Percentiles rank a stretch among this genome's conserved stretches.
Evolutionary conservation across 2,329 filamentous ascomycete genomes (phyloP).

Genomic region (Ascochyta pisi): DNA sequence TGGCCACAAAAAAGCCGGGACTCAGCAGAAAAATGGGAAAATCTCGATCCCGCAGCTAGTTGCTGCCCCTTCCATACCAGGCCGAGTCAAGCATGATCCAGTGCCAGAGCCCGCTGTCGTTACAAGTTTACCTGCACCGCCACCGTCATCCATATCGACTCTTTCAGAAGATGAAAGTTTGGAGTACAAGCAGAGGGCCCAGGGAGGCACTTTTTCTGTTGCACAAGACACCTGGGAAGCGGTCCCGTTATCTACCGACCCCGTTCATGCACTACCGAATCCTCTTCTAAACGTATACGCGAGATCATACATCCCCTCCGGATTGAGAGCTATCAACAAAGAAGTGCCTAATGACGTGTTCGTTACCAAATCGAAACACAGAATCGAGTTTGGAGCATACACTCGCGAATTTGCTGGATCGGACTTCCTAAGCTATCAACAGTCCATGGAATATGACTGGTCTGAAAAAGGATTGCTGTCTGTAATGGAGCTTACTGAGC

Average conservation of each 20-base stretch:
- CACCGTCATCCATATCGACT: neutral
- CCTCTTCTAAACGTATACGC: conserved; percentile 4
- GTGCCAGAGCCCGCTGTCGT: neutral
- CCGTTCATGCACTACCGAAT: neutral
- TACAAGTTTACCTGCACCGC: neutral
- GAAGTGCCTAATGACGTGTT: neutral
- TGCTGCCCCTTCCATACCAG: neutral
- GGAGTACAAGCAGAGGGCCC: neutral
- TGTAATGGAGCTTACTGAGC: conserved; percentile 7
- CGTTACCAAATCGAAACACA: conserved; percentile 18
- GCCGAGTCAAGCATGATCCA: neutral
- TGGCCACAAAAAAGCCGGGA: neutral
- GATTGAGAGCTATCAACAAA: conserved; percentile 1
- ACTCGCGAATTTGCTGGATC: conserved; percentile 25
- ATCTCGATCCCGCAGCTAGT: neutral
- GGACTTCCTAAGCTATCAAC: conserved; percentile 20
- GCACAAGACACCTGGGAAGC: neutral
- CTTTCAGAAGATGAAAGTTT: neutral
- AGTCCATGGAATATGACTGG: neutral
- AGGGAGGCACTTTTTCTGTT: neutral
- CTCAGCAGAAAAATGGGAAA: neutral
- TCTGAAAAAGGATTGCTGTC: neutral
- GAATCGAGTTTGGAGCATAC: conserved; percentile 27
- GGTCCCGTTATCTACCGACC: neutral
- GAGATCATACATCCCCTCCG: neutral